Base-by-base conservation (phyloP, 495 filamentous ascomycete genomes). In the Sordaria brevicollis region DNA sequence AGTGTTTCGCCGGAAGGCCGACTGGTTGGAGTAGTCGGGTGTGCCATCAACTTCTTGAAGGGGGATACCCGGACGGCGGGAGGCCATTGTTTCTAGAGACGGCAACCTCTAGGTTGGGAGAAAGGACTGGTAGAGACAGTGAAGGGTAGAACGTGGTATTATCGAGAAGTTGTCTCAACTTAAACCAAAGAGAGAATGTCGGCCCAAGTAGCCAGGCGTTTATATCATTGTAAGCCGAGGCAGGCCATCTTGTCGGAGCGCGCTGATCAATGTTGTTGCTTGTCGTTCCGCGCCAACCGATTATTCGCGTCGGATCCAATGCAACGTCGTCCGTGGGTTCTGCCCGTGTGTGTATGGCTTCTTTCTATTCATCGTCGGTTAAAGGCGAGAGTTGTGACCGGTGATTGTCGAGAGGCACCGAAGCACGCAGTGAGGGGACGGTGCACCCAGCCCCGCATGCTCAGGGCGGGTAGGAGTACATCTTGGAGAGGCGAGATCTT, bases 1-100 rank as follows among this genome's bases (percentile, higher is more conserved):
- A 3, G 81, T 79, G 70, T 85, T 85, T n/a, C 85, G 76, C 65
- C 83, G 78, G 66, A 87, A 81, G 62, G 86, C 77, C 17, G 72
- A 68, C 66, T 74, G 70, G 39, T 79, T 79, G 69, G 21, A 57
- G 66, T 75, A 79, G 65, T 80, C 78, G 19, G 74, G 72, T 19
- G 3, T 73, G 33, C 49, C 67, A 1, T 69, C 54, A 10, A 72
- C 73, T 68, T 77, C 67, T 41, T 75, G 67, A 15, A 31, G 67
- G 3, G 69, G 37, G 13, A 77, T 70, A 62, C 65, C 72, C 21
- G 57, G 66, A 19, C 65, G 37, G 5, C 6, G 7, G 67, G 35
- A 57, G 37, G 49, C 25, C 49, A 62, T 57, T 0, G 13, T 57
- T 31, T 21, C 11, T 0, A 13, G 5, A 31, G 4, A 29, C 0